A percentile compares a stretch with the other conserved stretches of the same genome.
phyloP scores from a whole-genome alignment of 163 green algal species.

The Scenedesmus sp. region DNA sequence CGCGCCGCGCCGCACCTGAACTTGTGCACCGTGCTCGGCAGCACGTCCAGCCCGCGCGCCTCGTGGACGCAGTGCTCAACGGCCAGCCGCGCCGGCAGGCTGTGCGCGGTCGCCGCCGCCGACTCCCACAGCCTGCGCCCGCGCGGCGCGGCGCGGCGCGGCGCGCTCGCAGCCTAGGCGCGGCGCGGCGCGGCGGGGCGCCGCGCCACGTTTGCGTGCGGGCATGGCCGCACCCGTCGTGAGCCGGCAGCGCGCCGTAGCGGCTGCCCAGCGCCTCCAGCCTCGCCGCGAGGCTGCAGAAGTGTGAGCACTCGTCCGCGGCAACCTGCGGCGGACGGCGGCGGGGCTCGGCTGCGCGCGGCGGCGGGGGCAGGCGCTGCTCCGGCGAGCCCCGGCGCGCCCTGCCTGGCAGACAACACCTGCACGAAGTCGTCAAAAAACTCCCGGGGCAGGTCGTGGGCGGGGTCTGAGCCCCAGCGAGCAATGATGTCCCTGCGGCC shows the following conservation, averaged over 20 bases:
- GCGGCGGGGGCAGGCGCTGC: no score
- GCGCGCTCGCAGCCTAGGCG: no score
- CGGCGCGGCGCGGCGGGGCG: no score
- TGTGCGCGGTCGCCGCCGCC: constrained; percentile 69
- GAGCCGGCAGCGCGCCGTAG: constrained; percentile 83
- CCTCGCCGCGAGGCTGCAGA: constrained; percentile 62
- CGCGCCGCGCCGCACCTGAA: no score
- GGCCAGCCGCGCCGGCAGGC: constrained; percentile 79
- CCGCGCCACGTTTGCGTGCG: no score
- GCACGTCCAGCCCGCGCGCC: constrained; percentile 87
- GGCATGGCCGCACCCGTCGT: constrained; percentile 87
- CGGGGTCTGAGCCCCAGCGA: constrained; percentile 68
- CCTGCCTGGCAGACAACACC: no score
- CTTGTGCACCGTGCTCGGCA: constrained; percentile 85
- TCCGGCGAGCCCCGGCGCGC: no score
- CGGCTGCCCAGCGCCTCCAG: constrained; percentile 69
- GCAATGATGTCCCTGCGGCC: constrained; percentile 90
- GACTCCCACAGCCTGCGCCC: constrained; percentile 83
- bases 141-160: no score
- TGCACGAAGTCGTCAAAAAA: constrained; percentile 90
- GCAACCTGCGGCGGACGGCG: constrained; percentile 68
- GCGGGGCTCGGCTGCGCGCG: not conserved
- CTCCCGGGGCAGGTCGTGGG: constrained; percentile 62
- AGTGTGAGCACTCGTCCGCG: constrained; percentile 89
- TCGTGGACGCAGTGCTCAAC: constrained; percentile 95